Conservation (phyloP, 2,329 filamentous ascomycete species). For the Pseudogymnoascus sp. region DNA sequence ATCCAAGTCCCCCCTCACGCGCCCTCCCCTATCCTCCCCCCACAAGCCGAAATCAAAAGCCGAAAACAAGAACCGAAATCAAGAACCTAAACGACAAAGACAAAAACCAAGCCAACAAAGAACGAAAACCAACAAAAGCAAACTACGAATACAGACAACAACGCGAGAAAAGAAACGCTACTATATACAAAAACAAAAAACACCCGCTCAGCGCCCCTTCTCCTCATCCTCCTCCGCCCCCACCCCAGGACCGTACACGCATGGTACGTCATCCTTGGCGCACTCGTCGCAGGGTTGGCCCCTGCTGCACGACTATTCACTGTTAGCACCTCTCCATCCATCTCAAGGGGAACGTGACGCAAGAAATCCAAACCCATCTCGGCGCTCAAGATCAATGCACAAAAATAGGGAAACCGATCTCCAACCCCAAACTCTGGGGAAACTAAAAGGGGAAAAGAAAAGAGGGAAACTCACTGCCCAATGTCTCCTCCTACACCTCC, state of each 20-base stretch:
- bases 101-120: not conserved
- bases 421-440: not conserved
- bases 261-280: not conserved
- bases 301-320: not conserved
- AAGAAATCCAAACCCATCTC: not conserved
- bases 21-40: not conserved
- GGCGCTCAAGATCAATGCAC: not conserved
- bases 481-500: not conserved
- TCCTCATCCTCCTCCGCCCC: not conserved
- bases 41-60: not conserved
- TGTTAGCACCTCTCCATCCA: not conserved
- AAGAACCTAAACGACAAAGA: not conserved
- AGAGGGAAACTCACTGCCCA: not conserved
- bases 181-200: not conserved
- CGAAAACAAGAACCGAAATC: not conserved
- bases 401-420: not conserved
- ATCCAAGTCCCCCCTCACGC: not conserved
- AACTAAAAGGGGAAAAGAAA: not conserved
- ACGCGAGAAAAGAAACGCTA: not conserved
- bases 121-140: not conserved
- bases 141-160: not conserved
- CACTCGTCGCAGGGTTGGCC: not conserved
- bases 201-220: not conserved
- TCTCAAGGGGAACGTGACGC: not conserved
- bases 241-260: not conserved